phyloP scores from a whole-genome alignment of 805 yeast genomes.

The Pichia manshurica region DNA sequence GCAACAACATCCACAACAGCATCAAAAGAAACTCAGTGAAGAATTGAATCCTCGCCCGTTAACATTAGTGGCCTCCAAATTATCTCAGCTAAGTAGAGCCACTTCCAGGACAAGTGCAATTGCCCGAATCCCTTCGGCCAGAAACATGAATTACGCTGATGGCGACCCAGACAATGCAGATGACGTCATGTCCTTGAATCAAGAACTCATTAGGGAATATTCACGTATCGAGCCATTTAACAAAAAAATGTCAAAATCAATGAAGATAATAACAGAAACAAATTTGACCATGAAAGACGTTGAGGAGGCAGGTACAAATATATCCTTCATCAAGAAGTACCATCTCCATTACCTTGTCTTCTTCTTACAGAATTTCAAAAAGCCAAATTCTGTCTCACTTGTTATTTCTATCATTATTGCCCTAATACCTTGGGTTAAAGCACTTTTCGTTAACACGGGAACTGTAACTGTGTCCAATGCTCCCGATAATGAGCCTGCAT shows the following conservation, averaged over 20 bases:
- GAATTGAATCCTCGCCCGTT: conserved; percentile 7
- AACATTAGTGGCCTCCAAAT: conserved; percentile 1
- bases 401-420: conserved; percentile 42
- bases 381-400: conserved; percentile 46
- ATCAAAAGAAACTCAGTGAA: not conserved
- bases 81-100: conserved; percentile 7
- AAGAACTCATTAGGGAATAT: conserved; percentile 31
- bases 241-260: conserved; percentile 23
- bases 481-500: conserved; percentile 50
- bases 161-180: not conserved
- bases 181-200: conserved; percentile 21
- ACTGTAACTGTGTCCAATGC: conserved; percentile 29
- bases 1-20: no score
- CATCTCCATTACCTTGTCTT: conserved; percentile 28
- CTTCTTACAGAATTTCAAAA: conserved; percentile 39
- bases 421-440: conserved; percentile 50
- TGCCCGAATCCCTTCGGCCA: conserved; percentile 30
- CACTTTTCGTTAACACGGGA: conserved; percentile 35
- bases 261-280: conserved; percentile 32
- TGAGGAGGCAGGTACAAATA: conserved; percentile 20
- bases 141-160: conserved; percentile 11
- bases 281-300: conserved; percentile 26
- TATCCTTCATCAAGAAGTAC: conserved; percentile 27
- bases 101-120: conserved; percentile 13
- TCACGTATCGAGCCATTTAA: conserved; percentile 32